Evolutionary conservation across 495 filamentous ascomycete species (phyloP), one percentile per base, ranked within the genome.

Genomic region (Bathelium albidoporum): DNA sequence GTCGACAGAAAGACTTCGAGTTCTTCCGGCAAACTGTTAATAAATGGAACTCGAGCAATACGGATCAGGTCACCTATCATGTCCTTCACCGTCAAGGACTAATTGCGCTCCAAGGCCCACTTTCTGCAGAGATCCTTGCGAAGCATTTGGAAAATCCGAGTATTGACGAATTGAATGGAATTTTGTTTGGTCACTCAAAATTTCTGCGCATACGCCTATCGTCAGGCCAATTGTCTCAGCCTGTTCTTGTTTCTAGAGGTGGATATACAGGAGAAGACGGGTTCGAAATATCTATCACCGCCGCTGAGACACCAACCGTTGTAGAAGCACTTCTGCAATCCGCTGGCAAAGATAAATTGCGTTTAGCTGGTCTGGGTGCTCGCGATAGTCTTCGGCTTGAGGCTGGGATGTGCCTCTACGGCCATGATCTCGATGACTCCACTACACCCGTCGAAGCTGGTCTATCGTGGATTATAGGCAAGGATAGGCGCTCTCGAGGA

Each of bases 241-340:
- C 80, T 0, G 76, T 96, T 36, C 81, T 95, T 22, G 84, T 95
- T 67, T 91, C 88, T 66, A 82, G 94, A 45, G 93, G 87, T 12
- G 94, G 94, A 1, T 98, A 98, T 77, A 98, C 94, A 0, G 94
- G 94, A 62, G 94, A 98, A 77, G 94, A 98, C 72, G 94, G 94
- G 29, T 98, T 98, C 76, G 94, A 98, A 79, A 91, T 98, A 69
- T 91, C 89, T 34, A 87, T 96, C 64, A 84, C 86, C 0, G 78
- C 78, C 2, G 71, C 69, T n/a, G 78, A 85, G 59, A 81, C 83
- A 0, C 79, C 78, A 24, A 72, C 76, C 14, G 77, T 87, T 55
- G 77, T 81, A 18, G 78, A 88, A 70, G 76, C 84, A 39, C 79
- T 98, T 39, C 81, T 98, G 16, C 66, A 80, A 18, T 76, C 79